Conservation (phyloP, 2,329 filamentous ascomycete genomes). For the Pseudophaeomoniella oleicola region DNA sequence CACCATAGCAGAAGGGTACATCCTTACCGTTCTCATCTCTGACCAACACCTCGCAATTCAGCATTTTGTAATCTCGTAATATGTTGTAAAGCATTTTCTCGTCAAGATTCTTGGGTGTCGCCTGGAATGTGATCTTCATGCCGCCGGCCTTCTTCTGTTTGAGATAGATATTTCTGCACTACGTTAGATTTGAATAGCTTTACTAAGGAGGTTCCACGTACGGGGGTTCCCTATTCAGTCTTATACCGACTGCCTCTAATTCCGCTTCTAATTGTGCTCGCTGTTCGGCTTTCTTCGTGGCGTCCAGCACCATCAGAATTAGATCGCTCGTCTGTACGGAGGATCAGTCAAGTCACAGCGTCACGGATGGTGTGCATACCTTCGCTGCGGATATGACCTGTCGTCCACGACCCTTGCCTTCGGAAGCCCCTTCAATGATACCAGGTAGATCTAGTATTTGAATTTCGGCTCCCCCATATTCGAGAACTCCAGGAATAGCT, state of each 20-base stretch:
- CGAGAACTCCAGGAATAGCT: conserved; percentile 89
- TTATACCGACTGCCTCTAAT: conserved; percentile 85
- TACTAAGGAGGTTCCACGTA: conserved; percentile 41
- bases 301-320: conserved; percentile 92
- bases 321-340: conserved; percentile 69
- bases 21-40: conserved; percentile 69
- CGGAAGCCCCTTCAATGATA: conserved; percentile 92
- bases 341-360: not conserved
- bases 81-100: conserved; percentile 99
- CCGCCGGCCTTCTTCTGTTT: conserved; percentile 92
- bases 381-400: conserved; percentile 98
- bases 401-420: conserved; percentile 87
- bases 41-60: conserved; percentile 92
- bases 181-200: conserved; percentile 1
- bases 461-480: conserved; percentile 96
- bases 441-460: conserved; percentile 94
- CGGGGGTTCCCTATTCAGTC: conserved; percentile 83
- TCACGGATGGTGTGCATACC: conserved; percentile 20
- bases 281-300: conserved; percentile 92
- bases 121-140: conserved; percentile 95
- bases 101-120: conserved; percentile 78
- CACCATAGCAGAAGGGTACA: not conserved
- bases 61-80: conserved; percentile 92
- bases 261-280: conserved; percentile 79
- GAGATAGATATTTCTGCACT: conserved; percentile 76